A percentile compares a stretch with the other conserved stretches of the same genome.
These are phyloP conservation scores for Coemansia sp. DNA, from an alignment of 192 early-diverging fungal genomes.

Conservation along the genomic window DNA sequence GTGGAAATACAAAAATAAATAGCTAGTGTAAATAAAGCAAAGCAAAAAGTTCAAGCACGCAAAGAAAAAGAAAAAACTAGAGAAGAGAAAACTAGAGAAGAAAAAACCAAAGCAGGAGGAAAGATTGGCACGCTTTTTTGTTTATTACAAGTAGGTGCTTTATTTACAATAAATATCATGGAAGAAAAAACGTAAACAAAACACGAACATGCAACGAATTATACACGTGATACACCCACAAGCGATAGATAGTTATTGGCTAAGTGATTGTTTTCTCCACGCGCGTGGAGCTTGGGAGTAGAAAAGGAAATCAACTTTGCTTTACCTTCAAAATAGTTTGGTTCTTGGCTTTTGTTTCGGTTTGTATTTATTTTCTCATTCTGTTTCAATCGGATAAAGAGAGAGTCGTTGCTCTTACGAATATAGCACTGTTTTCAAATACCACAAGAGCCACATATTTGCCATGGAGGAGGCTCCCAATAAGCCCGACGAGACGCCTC, in stretches of 20 bases:
- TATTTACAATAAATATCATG: conserved; percentile 12
- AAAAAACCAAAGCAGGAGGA: conserved; percentile 3
- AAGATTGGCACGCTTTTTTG: neutral
- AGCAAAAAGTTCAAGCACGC: neutral
- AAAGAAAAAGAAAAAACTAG: conserved; percentile 12
- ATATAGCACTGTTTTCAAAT: no score
- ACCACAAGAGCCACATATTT: neutral
- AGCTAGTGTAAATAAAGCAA: neutral
- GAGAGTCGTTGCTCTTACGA: no score
- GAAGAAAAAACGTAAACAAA: conserved; percentile 1
- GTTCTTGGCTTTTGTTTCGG: neutral
- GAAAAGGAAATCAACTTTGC: no score
- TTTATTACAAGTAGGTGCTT: neutral
- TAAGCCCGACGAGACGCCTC: conserved; percentile 51
- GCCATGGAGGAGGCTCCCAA: conserved; percentile 49
- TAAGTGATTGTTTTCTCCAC: no score
- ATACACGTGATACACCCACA: neutral
- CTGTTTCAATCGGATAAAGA: neutral
- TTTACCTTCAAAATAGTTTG: neutral
- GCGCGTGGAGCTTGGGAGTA: no score
- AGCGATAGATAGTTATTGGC: neutral
- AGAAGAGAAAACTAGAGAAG: neutral
- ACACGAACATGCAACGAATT: neutral
- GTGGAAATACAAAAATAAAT: neutral
- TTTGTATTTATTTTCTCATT: neutral